Conservation (phyloP, 2,329 filamentous ascomycete genomes). For the Xenoacremonium recifei region DNA sequence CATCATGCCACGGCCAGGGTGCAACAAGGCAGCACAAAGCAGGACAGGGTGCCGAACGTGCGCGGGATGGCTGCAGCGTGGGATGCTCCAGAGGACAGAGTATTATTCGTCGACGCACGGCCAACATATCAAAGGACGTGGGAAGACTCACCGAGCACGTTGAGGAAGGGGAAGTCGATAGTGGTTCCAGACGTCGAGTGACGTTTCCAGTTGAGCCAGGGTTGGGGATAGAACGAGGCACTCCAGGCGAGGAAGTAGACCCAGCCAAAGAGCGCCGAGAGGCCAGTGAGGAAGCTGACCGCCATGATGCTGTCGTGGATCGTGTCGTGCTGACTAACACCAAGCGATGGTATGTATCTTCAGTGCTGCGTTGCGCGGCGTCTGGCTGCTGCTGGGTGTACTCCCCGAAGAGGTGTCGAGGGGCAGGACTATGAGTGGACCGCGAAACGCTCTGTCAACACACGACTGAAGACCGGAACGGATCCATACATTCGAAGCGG, state of each 20-base stretch:
- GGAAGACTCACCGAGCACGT: constrained; percentile 52
- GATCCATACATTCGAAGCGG: no score
- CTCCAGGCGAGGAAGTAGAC: constrained; percentile 78
- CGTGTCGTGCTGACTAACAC: no score
- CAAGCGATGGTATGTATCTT: no score
- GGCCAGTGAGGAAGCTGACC: constrained; percentile 41
- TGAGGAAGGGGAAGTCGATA: constrained; percentile 82
- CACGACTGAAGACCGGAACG: no score
- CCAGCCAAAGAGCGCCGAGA: constrained; percentile 69
- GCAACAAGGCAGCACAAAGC: no score
- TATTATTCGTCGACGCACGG: constrained; percentile 3
- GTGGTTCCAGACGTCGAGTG: constrained; percentile 79
- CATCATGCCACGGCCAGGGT: constrained; percentile 18
- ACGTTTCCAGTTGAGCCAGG: constrained; percentile 73
- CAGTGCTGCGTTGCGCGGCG: no score
- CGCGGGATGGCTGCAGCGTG: neutral
- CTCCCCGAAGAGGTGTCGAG: no score
- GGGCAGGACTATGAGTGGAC: no score
- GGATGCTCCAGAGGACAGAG: constrained; percentile 4
- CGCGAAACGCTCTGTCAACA: no score
- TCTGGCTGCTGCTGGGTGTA: no score
- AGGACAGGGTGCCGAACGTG: neutral
- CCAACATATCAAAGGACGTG: no score
- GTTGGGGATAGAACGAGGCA: constrained; percentile 89
- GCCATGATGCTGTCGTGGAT: constrained; percentile 19